Base-by-base conservation (phyloP, 2,329 filamentous ascomycete genomes). In the Botrytis pseudocinerea region DNA sequence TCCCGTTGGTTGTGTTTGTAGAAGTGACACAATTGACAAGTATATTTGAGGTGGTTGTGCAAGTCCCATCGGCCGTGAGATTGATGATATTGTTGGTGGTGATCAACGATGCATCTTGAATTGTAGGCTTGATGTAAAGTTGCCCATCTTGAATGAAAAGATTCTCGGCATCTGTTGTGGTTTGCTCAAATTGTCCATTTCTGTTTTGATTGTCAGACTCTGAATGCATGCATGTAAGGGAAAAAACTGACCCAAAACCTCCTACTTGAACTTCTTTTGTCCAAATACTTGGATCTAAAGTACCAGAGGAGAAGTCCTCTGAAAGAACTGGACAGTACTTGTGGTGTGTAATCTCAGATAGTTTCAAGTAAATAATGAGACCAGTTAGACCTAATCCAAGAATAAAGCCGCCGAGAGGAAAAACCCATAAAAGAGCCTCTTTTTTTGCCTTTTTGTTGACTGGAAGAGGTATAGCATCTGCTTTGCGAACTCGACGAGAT, bases 161-260 rank as follows among this genome's bases (percentile, higher is more conserved):
- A 78, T 97, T 97, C 79, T 93, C 90, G 62, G 93, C 88, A 7
- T 84, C 87, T 70, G 83, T 83, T 5, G 93, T 97, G 0, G 93
- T 95, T 83, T 90, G 84, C 77, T 94, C 90, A 80, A 97, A 97
- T 80, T 95, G 89, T 65, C 93, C 93, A 77, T 96, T 95, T 73
- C 93, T 91, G 73, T 14, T 66, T 46, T 22, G 61, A 60, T 54
- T 32, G 22, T 46, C 25, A 59, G 65, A 51, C 20, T 64, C 22
- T 44, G 38, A 57, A 32, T 61, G 44, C 22, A 69, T 46, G n/a
- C 44, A 32, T 8, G 25, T 9, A 40, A 70, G 86, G 82, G 79
- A 91, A 93, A 28, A 82, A 94, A 82, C 85, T 77, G 77, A 79
- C 77, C 79, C 80, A 75, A 78, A 83, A 64, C 80, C 80, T 61